Base-by-base conservation (phyloP, 495 filamentous ascomycete genomes). In the Trichoderma parareesei region DNA sequence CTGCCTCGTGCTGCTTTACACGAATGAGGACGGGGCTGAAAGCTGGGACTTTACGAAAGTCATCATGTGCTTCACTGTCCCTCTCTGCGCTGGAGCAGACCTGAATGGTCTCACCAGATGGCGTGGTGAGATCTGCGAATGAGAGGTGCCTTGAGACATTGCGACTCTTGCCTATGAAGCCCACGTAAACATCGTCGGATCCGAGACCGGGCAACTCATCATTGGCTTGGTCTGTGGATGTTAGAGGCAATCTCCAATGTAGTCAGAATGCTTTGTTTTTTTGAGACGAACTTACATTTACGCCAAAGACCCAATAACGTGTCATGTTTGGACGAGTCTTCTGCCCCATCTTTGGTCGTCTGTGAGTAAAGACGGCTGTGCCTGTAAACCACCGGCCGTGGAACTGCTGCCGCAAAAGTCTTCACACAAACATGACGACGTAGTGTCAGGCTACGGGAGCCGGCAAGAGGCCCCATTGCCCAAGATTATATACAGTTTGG, bases 1-100 rank as follows among this genome's bases (percentile, higher is more conserved):
- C 40, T 13, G 41, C 61, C 11, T 37, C 61, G n/a, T 44, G 33
- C 20, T 57, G 53, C 53, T 57, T 57, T 11, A 57, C 37, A 33
- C 53, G 53, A 14, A 79, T 71, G 3, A 70, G 60, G 2, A 82
- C 78, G 10, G 78, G 77, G 37, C 75, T 78, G 65, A 77, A 68
- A 3, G 73, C 64, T 8, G 72, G 73, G 40, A 77, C 69, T 4
- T 62, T 57, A 61, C 71, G 74, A 20, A 84, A 65, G 16, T 63
- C 62, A 18, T 71, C 63, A 61, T 73, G 68, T 16, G 69, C 66
- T 2, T 37, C 6, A 16, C 61, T 68, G 7, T 64, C 65, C 27
- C 68, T 57, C 8, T 72, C 42, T 64, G 69, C 73, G 4, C 27
- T 64, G 2, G 78, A 76, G 1, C 71, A 73, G 46, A 82, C 67